Evolutionary conservation across 2,329 filamentous ascomycete genomes (phyloP).

Genomic region (Aureobasidium uvarum): DNA sequence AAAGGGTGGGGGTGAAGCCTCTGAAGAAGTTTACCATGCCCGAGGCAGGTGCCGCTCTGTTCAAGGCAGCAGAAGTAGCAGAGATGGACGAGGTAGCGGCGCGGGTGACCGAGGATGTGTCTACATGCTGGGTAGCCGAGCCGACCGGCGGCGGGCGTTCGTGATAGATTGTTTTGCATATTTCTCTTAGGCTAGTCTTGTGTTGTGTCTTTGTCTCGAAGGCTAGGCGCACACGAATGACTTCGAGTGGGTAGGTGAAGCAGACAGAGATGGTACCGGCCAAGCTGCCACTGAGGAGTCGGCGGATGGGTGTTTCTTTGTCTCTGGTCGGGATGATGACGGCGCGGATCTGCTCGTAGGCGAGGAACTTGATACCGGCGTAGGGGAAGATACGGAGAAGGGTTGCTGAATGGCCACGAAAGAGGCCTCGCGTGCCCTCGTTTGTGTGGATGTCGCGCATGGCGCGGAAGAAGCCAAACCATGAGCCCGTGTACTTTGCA

Average conservation of each 20-base stretch:
- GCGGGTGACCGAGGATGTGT: conserved; percentile 32
- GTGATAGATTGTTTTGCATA: conserved; percentile 82
- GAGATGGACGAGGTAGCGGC: conserved; percentile 45
- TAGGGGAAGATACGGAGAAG: conserved; percentile 95
- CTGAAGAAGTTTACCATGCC: conserved; percentile 92
- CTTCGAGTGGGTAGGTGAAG: conserved; percentile 91
- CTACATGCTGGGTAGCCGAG: conserved; percentile 29
- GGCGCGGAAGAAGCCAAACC: conserved; percentile 77
- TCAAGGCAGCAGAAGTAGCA: conserved; percentile 47
- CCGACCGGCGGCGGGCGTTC: conserved; percentile 56
- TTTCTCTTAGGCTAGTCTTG: conserved; percentile 67
- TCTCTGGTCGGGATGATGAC: conserved; percentile 67
- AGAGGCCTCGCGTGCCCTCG: conserved; percentile 75
- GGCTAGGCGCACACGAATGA: conserved; percentile 86
- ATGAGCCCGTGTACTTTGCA: conserved; percentile 85
- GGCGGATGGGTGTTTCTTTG: conserved; percentile 76
- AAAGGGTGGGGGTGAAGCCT: conserved; percentile 82
- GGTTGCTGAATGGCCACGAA: conserved; percentile 91
- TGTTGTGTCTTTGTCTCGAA: conserved; percentile 83
- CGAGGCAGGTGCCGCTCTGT: conserved; percentile 57
- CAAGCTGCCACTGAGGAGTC: conserved; percentile 69
- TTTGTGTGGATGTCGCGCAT: conserved; percentile 77
- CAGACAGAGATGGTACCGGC: conserved; percentile 90
- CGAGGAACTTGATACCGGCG: conserved; percentile 95
- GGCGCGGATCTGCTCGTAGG: conserved; percentile 92